Evolutionary conservation across 2,329 filamentous ascomycete genomes (phyloP), one percentile per base, ranked within the genome.

Genomic region (Aureobasidium pullulans): DNA sequence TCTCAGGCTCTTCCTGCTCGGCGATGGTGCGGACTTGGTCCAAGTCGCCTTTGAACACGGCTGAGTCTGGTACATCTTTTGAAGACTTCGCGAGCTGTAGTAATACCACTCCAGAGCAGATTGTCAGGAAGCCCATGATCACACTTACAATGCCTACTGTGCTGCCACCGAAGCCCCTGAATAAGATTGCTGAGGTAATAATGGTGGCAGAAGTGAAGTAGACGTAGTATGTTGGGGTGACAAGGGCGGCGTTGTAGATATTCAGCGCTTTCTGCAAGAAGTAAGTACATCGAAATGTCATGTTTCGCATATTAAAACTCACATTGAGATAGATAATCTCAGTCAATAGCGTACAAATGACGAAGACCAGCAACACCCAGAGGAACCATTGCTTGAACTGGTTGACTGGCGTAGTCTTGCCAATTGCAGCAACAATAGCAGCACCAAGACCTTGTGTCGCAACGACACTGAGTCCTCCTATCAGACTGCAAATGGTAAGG

Each of bases 351-450:
- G 94, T 97, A n/a, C 78, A 76, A 64, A 97, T 81, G 56, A 97
- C 91, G 73, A 99, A 97, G 5, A 92, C 89, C 59, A 97, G 77
- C 34, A 97, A 76, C 5, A 97, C 86, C 74, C 96, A 99, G 40
- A 96, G 76, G 70, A 99, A 99, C 93, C 93, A 97, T 71, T 97
- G 85, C 72, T 96, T 96, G 75, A 96, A 97, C 79, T 99, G 92
- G 16, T 59, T 50, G 32, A 57, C 54, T 2, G 31, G 29, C 1
- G 57, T 59, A 1, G 86, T 81, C 52, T 85, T 84, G 15, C 93
- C 94, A 61, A 87, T 87, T 76, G 96, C 91, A 0, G 93, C 89
- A 59, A 96, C 83, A 64, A 99, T 92, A 16, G 93, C 93, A 57
- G 93, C 85, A 56, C 94, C 94, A 44, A 99, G 76, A 16, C 94